phyloP scores from a whole-genome alignment of 306 rosid genomes.

The Vigna hirtella region DNA sequence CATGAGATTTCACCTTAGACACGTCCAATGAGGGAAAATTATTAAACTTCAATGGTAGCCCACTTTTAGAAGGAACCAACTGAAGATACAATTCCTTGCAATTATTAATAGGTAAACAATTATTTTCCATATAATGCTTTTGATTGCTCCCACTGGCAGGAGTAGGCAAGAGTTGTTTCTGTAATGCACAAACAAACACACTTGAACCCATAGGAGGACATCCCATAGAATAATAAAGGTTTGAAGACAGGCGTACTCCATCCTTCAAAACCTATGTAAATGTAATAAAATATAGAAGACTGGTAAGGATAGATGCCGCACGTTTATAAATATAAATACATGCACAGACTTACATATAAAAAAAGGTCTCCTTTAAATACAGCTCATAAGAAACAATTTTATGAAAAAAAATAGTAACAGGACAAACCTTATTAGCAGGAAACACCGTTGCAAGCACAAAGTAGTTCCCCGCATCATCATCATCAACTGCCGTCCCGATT shows the following conservation, averaged over 20 bases:
- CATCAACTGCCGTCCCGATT: conserved; percentile 33
- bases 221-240: conserved; percentile 76
- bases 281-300: conserved; percentile 18
- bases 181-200: conserved; percentile 60
- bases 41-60: conserved; percentile 45
- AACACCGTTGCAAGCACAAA: conserved; percentile 78
- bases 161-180: conserved; percentile 46
- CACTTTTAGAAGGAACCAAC: conserved; percentile 54
- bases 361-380: neutral
- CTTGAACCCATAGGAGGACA: conserved; percentile 64
- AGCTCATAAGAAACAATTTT: neutral
- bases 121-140: conserved; percentile 41
- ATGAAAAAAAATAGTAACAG: neutral
- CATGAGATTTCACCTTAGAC: conserved; percentile 47
- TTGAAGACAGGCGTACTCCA: conserved; percentile 72
- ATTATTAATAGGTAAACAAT: conserved; percentile 47
- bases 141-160: conserved; percentile 46
- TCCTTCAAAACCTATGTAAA: conserved; percentile 68
- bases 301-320: conserved; percentile 11
- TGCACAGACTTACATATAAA: neutral
- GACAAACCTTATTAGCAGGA: conserved; percentile 77
- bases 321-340: neutral
- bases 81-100: conserved; percentile 78
- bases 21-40: conserved; percentile 39
- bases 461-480: conserved; percentile 61